A percentile compares a stretch with the other conserved stretches of the same genome.
phyloP scores from a whole-genome alignment of 495 filamentous ascomycete genomes.

The Annulohypoxylon nitens region DNA sequence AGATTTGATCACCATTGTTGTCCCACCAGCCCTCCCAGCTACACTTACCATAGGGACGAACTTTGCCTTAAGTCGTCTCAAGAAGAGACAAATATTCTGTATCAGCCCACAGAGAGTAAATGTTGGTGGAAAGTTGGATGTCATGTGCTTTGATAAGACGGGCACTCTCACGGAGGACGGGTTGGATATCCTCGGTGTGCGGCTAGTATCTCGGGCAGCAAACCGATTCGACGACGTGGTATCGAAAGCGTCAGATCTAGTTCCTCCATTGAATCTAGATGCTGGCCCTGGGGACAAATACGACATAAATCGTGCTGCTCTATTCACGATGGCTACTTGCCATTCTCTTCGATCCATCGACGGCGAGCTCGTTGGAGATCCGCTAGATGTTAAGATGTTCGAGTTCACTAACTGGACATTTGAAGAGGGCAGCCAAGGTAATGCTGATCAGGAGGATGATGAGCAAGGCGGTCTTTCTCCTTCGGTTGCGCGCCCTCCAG shows the following conservation, averaged over 20 bases:
- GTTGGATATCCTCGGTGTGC: constrained; percentile 90
- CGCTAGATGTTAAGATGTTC: constrained; percentile 98
- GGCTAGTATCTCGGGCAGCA: constrained; percentile 74
- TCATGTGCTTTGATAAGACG: constrained; percentile 99
- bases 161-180: constrained; percentile 98
- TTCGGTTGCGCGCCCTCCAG: constrained; percentile 86
- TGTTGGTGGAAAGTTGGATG: constrained; percentile 93
- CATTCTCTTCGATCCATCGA: constrained; percentile 92
- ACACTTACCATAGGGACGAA: constrained; percentile 97
- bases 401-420: constrained; percentile 95
- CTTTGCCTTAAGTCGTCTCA: constrained; percentile 90
- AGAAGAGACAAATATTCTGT: constrained; percentile 91
- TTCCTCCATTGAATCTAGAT: constrained; percentile 67
- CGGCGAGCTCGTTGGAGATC: constrained; percentile 90
- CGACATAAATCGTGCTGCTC: constrained; percentile 74
- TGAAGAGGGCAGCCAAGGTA: constrained; percentile 81
- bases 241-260: constrained; percentile 62
- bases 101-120: constrained; percentile 98
- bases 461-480: constrained; percentile 77
- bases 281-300: constrained; percentile 69
- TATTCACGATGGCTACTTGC: constrained; percentile 98
- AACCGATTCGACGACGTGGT: constrained; percentile 67
- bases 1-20: constrained; percentile 97
- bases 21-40: constrained; percentile 95
- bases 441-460: constrained; percentile 69